Evolutionary conservation across 345 rosid genomes (phyloP).

Genomic region (Hibiscus tridactylites): DNA sequence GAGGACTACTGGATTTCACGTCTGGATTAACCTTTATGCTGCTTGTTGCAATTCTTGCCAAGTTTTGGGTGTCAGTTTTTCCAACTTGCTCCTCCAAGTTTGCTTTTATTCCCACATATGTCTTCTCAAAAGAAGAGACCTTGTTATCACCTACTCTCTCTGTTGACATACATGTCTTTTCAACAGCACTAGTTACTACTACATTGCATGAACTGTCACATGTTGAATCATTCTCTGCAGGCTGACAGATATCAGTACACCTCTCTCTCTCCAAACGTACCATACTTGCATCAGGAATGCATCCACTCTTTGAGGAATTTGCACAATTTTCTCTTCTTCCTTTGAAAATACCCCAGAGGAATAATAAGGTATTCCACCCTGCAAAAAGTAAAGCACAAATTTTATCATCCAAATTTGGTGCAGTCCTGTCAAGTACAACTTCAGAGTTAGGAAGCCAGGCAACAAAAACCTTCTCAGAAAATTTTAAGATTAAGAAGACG

Average conservation of each 20-base stretch:
- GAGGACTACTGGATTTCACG: conserved; percentile 20
- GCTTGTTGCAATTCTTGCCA: conserved; percentile 10
- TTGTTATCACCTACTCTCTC: conserved; percentile 28
- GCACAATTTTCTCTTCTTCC: conserved; percentile 40
- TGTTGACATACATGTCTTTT: conserved; percentile 8
- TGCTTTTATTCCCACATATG: conserved; percentile 11
- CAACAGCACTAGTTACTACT: conserved; percentile 15
- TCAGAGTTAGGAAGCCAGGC: neutral
- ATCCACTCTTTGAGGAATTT: conserved; percentile 27
- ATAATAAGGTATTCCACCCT: conserved; percentile 90
- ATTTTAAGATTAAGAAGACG: neutral
- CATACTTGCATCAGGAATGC: conserved; percentile 21
- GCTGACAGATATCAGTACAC: conserved; percentile 22
- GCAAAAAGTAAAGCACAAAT: conserved; percentile 18
- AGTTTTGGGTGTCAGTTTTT: conserved; percentile 14
- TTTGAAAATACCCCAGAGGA: conserved; percentile 91
- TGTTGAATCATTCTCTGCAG: conserved; percentile 25
- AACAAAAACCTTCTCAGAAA: neutral
- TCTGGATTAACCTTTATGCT: conserved; percentile 20
- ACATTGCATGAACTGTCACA: conserved; percentile 21
- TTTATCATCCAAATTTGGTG: neutral
- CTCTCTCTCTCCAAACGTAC: conserved; percentile 21
- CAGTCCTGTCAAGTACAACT: neutral
- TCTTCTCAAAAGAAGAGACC: conserved; percentile 20
- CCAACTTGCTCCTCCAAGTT: conserved; percentile 20